Conservation (phyloP, 2,329 filamentous ascomycete species). For the Phialophora expanda region DNA sequence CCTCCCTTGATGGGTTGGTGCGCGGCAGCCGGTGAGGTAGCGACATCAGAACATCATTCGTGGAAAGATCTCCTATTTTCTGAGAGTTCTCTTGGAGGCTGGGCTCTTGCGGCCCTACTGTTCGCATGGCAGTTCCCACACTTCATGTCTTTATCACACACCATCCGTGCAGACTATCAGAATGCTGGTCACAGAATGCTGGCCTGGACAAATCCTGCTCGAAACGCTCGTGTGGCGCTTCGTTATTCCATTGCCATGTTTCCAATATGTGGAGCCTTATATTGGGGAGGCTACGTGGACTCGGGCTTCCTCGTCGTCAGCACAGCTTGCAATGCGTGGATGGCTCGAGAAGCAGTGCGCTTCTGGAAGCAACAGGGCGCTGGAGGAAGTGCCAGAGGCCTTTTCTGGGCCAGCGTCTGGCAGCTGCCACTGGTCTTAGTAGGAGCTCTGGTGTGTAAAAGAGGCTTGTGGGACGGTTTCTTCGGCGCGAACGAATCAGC, state of each 20-base stretch:
- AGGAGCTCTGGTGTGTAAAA: slow-evolving; percentile 89
- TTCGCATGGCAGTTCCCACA: slow-evolving; percentile 99
- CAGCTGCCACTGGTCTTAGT: slow-evolving; percentile 89
- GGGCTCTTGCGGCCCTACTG: slow-evolving; percentile 81
- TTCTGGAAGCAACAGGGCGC: slow-evolving; percentile 83
- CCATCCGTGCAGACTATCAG: slow-evolving; percentile 87
- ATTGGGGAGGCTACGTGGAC: slow-evolving; percentile 79
- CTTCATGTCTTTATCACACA: slow-evolving; percentile 92
- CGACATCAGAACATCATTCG: slow-evolving; percentile 70
- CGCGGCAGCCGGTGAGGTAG: slow-evolving; percentile 86
- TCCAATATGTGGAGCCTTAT: slow-evolving; percentile 81
- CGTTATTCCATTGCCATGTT: slow-evolving; percentile 86
- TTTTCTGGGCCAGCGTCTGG: slow-evolving; percentile 99
- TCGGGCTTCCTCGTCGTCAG: slow-evolving; percentile 83
- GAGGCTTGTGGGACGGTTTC: slow-evolving; percentile 84
- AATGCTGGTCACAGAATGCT: slow-evolving; percentile 72
- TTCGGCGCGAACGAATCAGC: slow-evolving; percentile 65
- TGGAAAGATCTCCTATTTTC: slow-evolving; percentile 81
- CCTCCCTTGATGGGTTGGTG: slow-evolving; percentile 98
- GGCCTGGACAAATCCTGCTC: slow-evolving; percentile 81
- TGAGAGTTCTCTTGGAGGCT: slow-evolving; percentile 73
- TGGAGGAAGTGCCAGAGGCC: slow-evolving; percentile 76
- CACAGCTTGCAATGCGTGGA: slow-evolving; percentile 82
- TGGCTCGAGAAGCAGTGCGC: slow-evolving; percentile 75
- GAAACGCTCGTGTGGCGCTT: slow-evolving; percentile 84